phyloP scores from a whole-genome alignment of 192 early-diverging fungal genomes.

The Dimargaris xerosporica region DNA sequence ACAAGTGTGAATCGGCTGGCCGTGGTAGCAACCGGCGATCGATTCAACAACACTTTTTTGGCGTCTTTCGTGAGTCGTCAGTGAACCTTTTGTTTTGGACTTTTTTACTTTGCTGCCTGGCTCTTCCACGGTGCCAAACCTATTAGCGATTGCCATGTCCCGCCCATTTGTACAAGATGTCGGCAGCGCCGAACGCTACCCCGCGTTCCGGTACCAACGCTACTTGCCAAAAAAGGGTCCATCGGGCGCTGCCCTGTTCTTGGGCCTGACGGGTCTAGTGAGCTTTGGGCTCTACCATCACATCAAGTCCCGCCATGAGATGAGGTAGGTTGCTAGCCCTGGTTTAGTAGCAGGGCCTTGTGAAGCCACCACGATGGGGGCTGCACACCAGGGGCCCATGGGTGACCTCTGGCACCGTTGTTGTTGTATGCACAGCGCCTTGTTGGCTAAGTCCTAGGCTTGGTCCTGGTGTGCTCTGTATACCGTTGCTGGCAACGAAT shows the following conservation, averaged over 20 bases:
- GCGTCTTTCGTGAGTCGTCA: no score
- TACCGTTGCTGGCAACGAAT: not conserved
- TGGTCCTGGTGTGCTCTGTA: not conserved
- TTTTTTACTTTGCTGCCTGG: no score
- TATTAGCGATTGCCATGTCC: no score
- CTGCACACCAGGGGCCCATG: not conserved
- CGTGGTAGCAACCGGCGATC: no score
- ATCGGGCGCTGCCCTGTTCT: conserved; percentile 70
- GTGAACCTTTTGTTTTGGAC: no score
- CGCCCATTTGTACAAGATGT: conserved; percentile 53
- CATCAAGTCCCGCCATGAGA: conserved; percentile 51
- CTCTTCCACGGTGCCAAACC: no score
- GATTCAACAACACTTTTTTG: no score
- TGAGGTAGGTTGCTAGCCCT: conserved; percentile 28
- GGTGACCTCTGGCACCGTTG: not conserved
- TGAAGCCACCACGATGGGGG: no score
- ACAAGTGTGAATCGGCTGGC: no score
- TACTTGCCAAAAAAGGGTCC: conserved; percentile 81
- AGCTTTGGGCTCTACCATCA: conserved; percentile 65
- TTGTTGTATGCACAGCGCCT: not conserved
- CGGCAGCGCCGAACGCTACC: conserved; percentile 64
- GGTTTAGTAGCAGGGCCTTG: no score
- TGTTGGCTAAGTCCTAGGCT: not conserved
- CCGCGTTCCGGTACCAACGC: conserved; percentile 76
- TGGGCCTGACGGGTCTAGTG: conserved; percentile 54